Evolutionary conservation across 768 basidiomycete genomes (phyloP), one percentile per base, ranked within the genome.

Genomic region (Auricularia sp.): DNA sequence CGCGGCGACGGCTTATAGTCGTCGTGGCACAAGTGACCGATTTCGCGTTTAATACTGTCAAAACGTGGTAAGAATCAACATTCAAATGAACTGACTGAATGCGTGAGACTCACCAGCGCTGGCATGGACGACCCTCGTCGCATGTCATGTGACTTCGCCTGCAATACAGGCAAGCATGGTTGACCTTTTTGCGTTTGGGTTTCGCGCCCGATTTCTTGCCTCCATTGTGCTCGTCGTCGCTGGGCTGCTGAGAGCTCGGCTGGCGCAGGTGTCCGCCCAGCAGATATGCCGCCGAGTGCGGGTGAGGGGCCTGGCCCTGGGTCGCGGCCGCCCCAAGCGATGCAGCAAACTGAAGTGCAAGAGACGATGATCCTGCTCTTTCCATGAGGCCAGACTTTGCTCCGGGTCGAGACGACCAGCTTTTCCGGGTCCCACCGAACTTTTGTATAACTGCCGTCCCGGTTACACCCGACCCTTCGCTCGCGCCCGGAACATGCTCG

Each of bases 81-180:
- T 29, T 29, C 29, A 29, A 29, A 29, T 29, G 29, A 29, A 29
- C 29, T 29, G 29, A 29, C 29, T 29, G 29, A 29, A 29, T 29
- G 39, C 39, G 8, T 7, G 39, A 42, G 39, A 42, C 90, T 74
- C 72, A 94, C 94, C 94, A 96, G 69, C 95, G 85, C 70, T 93
- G 90, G 74, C 95, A 97, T 16, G 94, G 94, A 43, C 89, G 78
- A 18, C 90, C 89, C 70, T 91, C 91, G 72, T 92, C 91, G 77
- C 91, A 92, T 7, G 89, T 91, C 90, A 93, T 69, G 64, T 68
- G 23, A 33, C 53, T 56, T 16, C 35, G 53, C 29, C 56, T 35
- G 34, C 93, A 97, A 74, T 95, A 97, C 53, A 97, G 78, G 73
- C 93, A 97, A 4, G 94, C 93, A 77, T 94, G 92, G 74, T 92